Base-by-base conservation (phyloP, 305 asterid genomes). In the Striga hermonthica region DNA sequence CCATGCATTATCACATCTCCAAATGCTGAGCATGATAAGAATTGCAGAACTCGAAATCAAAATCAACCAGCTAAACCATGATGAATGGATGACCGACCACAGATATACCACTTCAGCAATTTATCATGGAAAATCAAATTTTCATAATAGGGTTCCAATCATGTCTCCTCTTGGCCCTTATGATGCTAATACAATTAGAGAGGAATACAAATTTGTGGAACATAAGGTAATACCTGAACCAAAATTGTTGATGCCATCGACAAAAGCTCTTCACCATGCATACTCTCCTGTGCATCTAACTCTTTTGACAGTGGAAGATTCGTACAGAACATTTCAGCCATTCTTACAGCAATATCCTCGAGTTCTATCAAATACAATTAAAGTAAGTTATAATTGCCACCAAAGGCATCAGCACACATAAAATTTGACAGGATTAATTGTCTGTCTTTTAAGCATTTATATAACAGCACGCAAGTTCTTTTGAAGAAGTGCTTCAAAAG, bases 201-300 rank as follows among this genome's bases (percentile, higher is more conserved):
- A 9, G 3, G 43, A 43, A 37, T 16, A 60, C 44, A 66, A 65
- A 47, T 62, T 47, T 57, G 57, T 56, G 57, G 57, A 62, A 43
- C 61, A 72, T 41, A 49, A 62, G 49, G 65, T 45, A 78, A 54
- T 82, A 95, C 99, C 98, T 94, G 98, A 75, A 94, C 93, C 92
- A 95, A 81, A 80, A 91, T 63, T 77, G 74, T 81, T 77, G 94
- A 84, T 61, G 91, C 82, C 94, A 95, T 76, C 47, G 96, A 79
- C 75, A 91, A 75, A 76, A 95, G 98, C 80, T 91, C 99, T 79
- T 95, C 98, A 28, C 98, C 97, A 57, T 83, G 64, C 98, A 95
- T 78, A 77, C 79, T 86, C 76, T 95, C 99, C 74, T 91, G 97
- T 53, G 74, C 78, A 78, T 95, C 99, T 82, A 91, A 78, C 45